Evolutionary conservation across 805 yeast species (phyloP).

Genomic region (Millerozyma acaciae): DNA sequence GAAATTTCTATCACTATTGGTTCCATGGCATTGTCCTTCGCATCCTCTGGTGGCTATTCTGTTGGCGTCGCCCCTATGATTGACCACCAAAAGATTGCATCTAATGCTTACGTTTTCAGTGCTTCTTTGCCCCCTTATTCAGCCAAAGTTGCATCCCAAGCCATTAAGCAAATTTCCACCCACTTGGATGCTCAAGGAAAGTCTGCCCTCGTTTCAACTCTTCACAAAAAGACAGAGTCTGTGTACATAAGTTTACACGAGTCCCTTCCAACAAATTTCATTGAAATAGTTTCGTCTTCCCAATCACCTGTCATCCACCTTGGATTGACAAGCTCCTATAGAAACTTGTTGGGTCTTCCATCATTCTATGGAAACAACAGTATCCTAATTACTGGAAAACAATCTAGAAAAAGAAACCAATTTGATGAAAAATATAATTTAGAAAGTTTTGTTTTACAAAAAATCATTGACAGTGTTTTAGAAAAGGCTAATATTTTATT

Average conservation of each 20-base stretch:
- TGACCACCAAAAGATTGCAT: constrained; percentile 86
- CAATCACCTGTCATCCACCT: constrained; percentile 71
- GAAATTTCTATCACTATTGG: constrained; percentile 86
- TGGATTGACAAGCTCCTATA: constrained; percentile 45
- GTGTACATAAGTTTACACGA: constrained; percentile 40
- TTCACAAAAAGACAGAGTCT: constrained; percentile 38
- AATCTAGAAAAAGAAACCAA: constrained; percentile 36
- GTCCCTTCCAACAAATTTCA: constrained; percentile 30
- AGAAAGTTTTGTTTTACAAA: constrained; percentile 63
- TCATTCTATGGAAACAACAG: constrained; percentile 46
- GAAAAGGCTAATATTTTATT: constrained; percentile 53
- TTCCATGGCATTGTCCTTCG: constrained; percentile 75
- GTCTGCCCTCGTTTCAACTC: constrained; percentile 26
- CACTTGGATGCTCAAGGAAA: constrained; percentile 29
- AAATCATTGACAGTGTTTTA: constrained; percentile 56
- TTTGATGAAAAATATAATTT: constrained; percentile 44
- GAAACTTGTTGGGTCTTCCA: constrained; percentile 47
- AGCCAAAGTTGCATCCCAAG: constrained; percentile 60
- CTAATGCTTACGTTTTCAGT: constrained; percentile 86
- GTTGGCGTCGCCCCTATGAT: constrained; percentile 82
- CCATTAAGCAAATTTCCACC: constrained; percentile 46
- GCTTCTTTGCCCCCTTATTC: constrained; percentile 93
- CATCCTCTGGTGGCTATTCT: constrained; percentile 91
- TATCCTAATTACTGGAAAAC: constrained; percentile 42
- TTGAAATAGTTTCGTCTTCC: constrained; percentile 52